Evolutionary conservation across 2,329 filamentous ascomycete species (phyloP).

Genomic region (Fusarium luffae): DNA sequence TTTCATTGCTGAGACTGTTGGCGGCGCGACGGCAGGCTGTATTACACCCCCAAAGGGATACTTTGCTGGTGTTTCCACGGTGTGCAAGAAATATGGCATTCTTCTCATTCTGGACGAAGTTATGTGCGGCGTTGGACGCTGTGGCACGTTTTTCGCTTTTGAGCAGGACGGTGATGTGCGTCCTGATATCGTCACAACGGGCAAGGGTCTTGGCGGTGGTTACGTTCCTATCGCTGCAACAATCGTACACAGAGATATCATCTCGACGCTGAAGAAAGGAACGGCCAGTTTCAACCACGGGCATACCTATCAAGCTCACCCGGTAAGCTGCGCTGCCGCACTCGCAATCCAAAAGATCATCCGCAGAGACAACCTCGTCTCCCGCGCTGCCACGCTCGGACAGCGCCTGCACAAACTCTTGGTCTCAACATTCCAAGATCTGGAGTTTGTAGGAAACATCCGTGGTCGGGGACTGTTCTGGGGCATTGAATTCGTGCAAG

Average conservation of each 20-base stretch:
- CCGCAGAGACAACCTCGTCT: conserved; percentile 65
- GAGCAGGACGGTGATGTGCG: conserved; percentile 63
- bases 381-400: conserved; percentile 69
- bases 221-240: conserved; percentile 71
- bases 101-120: conserved; percentile 84
- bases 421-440: conserved; percentile 53
- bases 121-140: conserved; percentile 75
- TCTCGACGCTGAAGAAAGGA: conserved; percentile 55
- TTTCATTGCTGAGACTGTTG: conserved; percentile 79
- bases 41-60: conserved; percentile 75
- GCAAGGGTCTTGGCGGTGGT: conserved; percentile 74
- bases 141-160: conserved; percentile 70
- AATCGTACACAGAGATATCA: conserved; percentile 63
- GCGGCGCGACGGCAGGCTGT: conserved; percentile 75
- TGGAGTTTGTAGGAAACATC: conserved; percentile 68
- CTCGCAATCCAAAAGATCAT: conserved; percentile 72
- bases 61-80: conserved; percentile 71
- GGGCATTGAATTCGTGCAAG: conserved; percentile 59
- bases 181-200: conserved; percentile 74
- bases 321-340: conserved; percentile 68
- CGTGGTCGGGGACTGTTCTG: conserved; percentile 67
- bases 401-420: conserved; percentile 58
- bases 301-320: conserved; percentile 71
- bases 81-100: conserved; percentile 78
- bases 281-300: conserved; percentile 60